These are phyloP conservation scores for Trypanosoma caninum DNA, from an alignment of 208 protist genomes.

Conservation along the genomic window DNA sequence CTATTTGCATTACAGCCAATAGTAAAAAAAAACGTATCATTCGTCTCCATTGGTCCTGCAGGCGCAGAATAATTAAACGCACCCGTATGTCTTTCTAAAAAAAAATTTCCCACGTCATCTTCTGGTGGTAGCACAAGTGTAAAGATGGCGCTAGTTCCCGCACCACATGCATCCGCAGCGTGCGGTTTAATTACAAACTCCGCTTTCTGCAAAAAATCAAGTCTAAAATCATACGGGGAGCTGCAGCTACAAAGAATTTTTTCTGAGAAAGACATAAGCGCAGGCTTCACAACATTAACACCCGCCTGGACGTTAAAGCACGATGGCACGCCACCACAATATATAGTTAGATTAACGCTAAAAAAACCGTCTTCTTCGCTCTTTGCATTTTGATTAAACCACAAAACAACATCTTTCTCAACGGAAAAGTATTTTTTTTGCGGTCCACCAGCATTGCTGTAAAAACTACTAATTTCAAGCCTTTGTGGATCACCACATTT, in stretches of 20 bases:
- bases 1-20: conserved; percentile 14
- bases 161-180: conserved; percentile 26
- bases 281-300: conserved; percentile 14
- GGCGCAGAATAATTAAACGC: conserved; percentile 28
- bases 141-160: conserved; percentile 1
- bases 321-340: conserved; percentile 30
- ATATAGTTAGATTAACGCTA: conserved; percentile 32
- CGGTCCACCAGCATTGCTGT: background rate
- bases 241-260: conserved; percentile 14
- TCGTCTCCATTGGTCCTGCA: conserved; percentile 8
- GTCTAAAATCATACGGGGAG: conserved; percentile 14
- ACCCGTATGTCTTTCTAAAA: conserved; percentile 19
- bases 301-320: conserved; percentile 38
- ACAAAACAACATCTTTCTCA: conserved; percentile 14
- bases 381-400: conserved; percentile 36
- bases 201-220: conserved; percentile 20
- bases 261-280: background rate
- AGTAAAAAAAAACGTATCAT: conserved; percentile 27
- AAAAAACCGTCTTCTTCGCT: conserved; percentile 39
- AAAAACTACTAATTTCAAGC: conserved; percentile 6
- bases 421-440: conserved; percentile 23
- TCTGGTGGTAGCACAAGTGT: conserved; percentile 17
- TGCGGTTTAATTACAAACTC: conserved; percentile 16
- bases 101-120: conserved; percentile 22
- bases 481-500: conserved; percentile 19